Base-by-base conservation (phyloP, 345 rosid species). In the Gossypium anomalum region DNA sequence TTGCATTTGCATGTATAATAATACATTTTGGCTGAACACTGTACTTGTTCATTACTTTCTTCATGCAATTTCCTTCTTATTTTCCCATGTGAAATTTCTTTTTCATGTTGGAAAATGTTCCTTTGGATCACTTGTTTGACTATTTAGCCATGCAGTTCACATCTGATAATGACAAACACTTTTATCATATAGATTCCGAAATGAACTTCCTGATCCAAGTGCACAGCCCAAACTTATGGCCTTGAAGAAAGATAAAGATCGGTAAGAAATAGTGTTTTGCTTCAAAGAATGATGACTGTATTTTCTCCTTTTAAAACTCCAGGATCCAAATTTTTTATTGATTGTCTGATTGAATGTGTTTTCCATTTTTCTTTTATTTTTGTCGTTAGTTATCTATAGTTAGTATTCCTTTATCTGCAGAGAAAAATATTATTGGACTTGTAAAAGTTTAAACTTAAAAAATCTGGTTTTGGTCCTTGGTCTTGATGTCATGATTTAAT, bases 201-300 rank as follows among this genome's bases (percentile, higher is more conserved):
- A 95, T 83, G 98, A 93, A 82, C 99, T 95, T 52, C 99, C 99
- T 71, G 97, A 95, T 82, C 93, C 99, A 55, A 89, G 88, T 82
- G 96, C 96, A 2, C 99, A 89, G 74, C 92, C 87, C 56, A 95
- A 95, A 86, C 86, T 91, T 27, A 91, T 95, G 99, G 72, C 88
- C 29, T 44, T 91, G 78, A 90, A 87, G 87, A 88, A 83, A 43
- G 98, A 95, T 76, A 85, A 88, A 82, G 99, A 95, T 81, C 88
- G 89, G 99, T 95, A 87, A 76, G 92, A 78, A 53, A 49, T 51
- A 17, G 38, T 72, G 16, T 38, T 80, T 61, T 58, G 19, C 48
- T 77, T 61, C 51, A n/a, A 71, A 38, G 61, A 70, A 23, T 34
- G 49, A 19, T 71, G 63, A 23, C 19, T 67, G 43, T 56, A 12